Base-by-base conservation (phyloP, 768 basidiomycete species). In the Boletus tomentosulus region DNA sequence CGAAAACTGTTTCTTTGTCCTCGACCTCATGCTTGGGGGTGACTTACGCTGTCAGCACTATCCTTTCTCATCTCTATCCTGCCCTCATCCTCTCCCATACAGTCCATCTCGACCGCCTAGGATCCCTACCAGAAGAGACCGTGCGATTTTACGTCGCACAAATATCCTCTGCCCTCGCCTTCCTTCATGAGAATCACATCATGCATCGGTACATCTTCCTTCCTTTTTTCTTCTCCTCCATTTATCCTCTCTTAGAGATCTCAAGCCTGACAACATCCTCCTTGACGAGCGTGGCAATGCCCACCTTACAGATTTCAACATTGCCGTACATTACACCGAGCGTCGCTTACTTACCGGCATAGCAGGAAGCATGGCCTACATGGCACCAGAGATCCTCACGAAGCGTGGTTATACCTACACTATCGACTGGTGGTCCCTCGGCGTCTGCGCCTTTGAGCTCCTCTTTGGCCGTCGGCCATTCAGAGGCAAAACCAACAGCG, bases 321-420 rank as follows among this genome's bases (percentile, higher is more conserved):
- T 99, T 54, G 96, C 96, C 15, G 93, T 98, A 7, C 96, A 99
- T 70, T 98, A 90, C 66, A 84, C 87, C 5, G 93, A 97, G 53
- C 81, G 90, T 52, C 82, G 87, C 54, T 73, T 93, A 33, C 71
- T 89, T 25, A 94, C 89, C 12, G 93, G 94, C 24, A 89, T 99
- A 0, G 96, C 96, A 24, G 96, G 96, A 9, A 96, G 92, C 48
- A 96, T 98, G 95, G 96, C 96, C 3, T 99, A 99, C 69, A 99
- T 99, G 96, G 95, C 88, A 39, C 87, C 87, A 3, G 86, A 89
- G 67, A 96, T 99, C 44, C 76, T 99, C 39, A 77, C 84, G 43
- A 97, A 97, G 71, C 85, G 90, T 56, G 96, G 96, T 15, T 99
- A 99, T 71, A 92, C 92, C 3, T 92, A 86, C 64, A 85, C 86